phyloP scores from a whole-genome alignment of 257 asterid genomes.

The Cruciata laevipes region DNA sequence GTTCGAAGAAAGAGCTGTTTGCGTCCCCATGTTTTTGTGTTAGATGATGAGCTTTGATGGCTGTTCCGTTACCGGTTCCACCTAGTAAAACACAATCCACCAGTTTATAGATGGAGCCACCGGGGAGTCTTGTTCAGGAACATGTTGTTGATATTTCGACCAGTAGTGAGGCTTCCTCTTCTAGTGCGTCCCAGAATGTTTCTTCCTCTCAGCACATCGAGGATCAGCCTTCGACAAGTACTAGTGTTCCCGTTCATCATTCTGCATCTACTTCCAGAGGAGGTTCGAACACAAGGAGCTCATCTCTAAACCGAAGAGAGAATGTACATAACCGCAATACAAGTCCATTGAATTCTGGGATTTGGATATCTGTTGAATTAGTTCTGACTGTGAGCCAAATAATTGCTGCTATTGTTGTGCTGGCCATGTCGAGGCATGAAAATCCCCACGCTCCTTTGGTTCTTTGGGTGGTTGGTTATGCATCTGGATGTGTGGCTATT shows the following conservation, averaged over 20 bases:
- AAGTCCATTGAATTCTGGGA: conserved; percentile 73
- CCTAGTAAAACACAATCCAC: conserved; percentile 44
- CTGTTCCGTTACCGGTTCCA: conserved; percentile 50
- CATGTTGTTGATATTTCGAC: conserved; percentile 65
- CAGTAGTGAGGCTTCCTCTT: conserved; percentile 47
- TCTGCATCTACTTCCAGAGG: conserved; percentile 42
- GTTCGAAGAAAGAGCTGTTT: not conserved
- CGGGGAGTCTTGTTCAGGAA: conserved; percentile 28
- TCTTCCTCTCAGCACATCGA: conserved; percentile 37
- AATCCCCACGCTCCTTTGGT: conserved; percentile 74
- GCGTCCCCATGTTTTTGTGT: conserved; percentile 41
- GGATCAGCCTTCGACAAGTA: conserved; percentile 58
- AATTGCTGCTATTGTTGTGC: conserved; percentile 67
- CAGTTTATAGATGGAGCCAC: conserved; percentile 67
- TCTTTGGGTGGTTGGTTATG: conserved; percentile 81
- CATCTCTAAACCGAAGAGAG: conserved; percentile 61
- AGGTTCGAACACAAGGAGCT: conserved; percentile 50
- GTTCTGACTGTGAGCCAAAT: conserved; percentile 73
- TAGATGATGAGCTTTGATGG: conserved; percentile 50
- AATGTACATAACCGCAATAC: conserved; percentile 58
- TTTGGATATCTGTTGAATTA: conserved; percentile 82
- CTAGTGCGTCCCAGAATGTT: conserved; percentile 48
- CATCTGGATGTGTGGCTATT: conserved; percentile 76
- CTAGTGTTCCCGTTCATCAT: conserved; percentile 42
- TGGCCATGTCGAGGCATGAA: conserved; percentile 67